Base-by-base conservation (phyloP, 1,284 basidiomycete genomes). In the Ustilago shanxiensis region DNA sequence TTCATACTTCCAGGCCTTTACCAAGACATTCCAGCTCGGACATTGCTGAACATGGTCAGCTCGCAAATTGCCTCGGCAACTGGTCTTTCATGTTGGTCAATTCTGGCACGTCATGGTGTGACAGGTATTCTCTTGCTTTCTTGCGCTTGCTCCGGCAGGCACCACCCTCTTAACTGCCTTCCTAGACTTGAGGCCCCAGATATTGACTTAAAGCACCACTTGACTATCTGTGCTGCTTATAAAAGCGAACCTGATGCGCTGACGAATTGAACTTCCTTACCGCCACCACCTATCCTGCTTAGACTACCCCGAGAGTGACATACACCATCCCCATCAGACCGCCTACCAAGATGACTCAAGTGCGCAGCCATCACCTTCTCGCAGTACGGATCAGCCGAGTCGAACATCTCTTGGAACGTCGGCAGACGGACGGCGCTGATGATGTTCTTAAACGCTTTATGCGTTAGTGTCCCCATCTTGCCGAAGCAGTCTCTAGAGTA, bases 401-500 rank as follows among this genome's bases (percentile, higher is more conserved):
- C 44, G 3, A 11, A 10, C 18, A 45, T 22, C 18, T 22, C n/a
- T 45, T 13, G 44, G 11, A n/a, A 20, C 44, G 44, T 8, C 44
- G 22, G 44, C 44, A 45, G n/a, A 3, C 3, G 22, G 3, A 20
- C 5, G 44, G 44, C 7, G 44, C 44, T 45, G 44, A 45, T 13
- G 44, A 45, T 45, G n/a, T 45, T 6, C 18, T 45, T 22, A 45
- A 45, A n/a, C 44, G 44, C 20, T 45, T 45, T n/a, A 45, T 45
- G 44, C 44, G 44, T 20, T 8, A 16, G 35, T 37, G 14, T n/a
- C 14, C 35, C 14, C 3, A 16, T 37, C 14, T 37, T 14, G 14
- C 35, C 13, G 14, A 37, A 37, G 35, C 31, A 37, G 35, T 37
- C n/a, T n/a, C n/a, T n/a, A n/a, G n/a, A n/a, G n/a, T n/a, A n/a